Evolutionary conservation across 164 flowering plant species (phyloP).

Genomic region (Umbellularia californica): DNA sequence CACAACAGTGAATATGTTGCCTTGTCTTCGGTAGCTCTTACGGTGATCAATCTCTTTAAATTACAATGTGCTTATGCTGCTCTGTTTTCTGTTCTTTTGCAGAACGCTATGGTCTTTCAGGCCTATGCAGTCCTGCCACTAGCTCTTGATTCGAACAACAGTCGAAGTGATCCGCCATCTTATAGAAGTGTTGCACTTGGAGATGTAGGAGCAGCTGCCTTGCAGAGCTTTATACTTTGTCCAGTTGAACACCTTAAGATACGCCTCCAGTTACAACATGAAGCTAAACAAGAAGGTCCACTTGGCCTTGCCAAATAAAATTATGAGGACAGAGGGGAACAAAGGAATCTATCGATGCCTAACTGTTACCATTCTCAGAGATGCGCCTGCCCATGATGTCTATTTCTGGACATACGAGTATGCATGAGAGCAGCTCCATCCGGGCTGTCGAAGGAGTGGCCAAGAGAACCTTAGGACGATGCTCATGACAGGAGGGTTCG

Average conservation of each 20-base stretch:
- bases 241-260: slow-evolving; percentile 74
- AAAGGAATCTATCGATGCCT: slow-evolving; percentile 71
- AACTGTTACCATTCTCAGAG: slow-evolving; percentile 65
- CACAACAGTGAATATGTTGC: no score
- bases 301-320: slow-evolving; percentile 38
- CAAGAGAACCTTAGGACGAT: slow-evolving; percentile 64
- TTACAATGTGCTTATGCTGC: background rate
- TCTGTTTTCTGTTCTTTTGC: slow-evolving; percentile 15
- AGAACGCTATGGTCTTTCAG: slow-evolving; percentile 94
- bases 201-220: slow-evolving; percentile 77
- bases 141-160: slow-evolving; percentile 40
- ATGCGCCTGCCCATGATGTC: slow-evolving; percentile 61
- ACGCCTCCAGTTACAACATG: slow-evolving; percentile 57
- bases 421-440: slow-evolving; percentile 68
- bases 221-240: slow-evolving; percentile 35
- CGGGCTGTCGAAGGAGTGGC: slow-evolving; percentile 68
- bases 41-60: background rate
- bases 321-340: slow-evolving; percentile 50
- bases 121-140: slow-evolving; percentile 66
- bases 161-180: slow-evolving; percentile 63
- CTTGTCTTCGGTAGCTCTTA: background rate
- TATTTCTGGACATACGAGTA: slow-evolving; percentile 89
- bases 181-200: slow-evolving; percentile 61
- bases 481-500: slow-evolving; percentile 80
- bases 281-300: slow-evolving; percentile 37